Percentiles rank a stretch among this genome's conserved stretches.
phyloP scores from a whole-genome alignment of 768 basidiomycete genomes.

The Boletus pseudo-olivaceus region DNA sequence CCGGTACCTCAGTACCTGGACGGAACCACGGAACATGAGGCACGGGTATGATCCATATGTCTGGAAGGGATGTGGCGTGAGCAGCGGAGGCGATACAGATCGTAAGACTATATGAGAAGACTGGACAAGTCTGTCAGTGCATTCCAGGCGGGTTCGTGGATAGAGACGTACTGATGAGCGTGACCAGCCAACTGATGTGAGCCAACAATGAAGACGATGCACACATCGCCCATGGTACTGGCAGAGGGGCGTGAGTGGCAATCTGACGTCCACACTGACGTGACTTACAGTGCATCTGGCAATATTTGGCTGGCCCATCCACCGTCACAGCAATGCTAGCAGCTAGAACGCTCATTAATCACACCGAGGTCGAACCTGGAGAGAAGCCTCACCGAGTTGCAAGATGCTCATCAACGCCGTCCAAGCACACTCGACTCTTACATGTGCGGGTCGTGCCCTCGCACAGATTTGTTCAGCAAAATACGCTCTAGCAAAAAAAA shows the following conservation, averaged over 20 bases:
- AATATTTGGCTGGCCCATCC: slow-evolving; percentile 38
- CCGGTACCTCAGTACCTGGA: neutral
- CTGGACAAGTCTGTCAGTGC: slow-evolving; percentile 27
- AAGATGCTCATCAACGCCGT: slow-evolving; percentile 44
- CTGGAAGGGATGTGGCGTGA: slow-evolving; percentile 41
- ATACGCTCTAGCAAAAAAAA: slow-evolving; percentile 20
- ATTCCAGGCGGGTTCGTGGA: neutral
- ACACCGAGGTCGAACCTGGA: neutral
- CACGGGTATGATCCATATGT: slow-evolving; percentile 52
- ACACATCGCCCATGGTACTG: slow-evolving; percentile 43
- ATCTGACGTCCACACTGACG: neutral
- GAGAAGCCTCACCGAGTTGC: slow-evolving; percentile 45
- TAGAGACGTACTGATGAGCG: slow-evolving; percentile 42
- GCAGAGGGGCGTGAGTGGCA: slow-evolving; percentile 3
- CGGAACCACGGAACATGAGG: slow-evolving; percentile 59
- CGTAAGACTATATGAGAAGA: slow-evolving; percentile 52
- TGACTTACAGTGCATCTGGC: slow-evolving; percentile 34
- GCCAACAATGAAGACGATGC: slow-evolving; percentile 47
- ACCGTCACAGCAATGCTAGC: slow-evolving; percentile 47
- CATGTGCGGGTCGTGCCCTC: slow-evolving; percentile 37
- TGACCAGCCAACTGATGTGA: slow-evolving; percentile 46
- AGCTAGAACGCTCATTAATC: slow-evolving; percentile 31
- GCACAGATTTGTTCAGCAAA: slow-evolving; percentile 37
- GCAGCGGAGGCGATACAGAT: slow-evolving; percentile 45
- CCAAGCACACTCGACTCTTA: slow-evolving; percentile 57